Conservation (phyloP, 805 yeast species). For the Kockiozyma suomiensis region DNA sequence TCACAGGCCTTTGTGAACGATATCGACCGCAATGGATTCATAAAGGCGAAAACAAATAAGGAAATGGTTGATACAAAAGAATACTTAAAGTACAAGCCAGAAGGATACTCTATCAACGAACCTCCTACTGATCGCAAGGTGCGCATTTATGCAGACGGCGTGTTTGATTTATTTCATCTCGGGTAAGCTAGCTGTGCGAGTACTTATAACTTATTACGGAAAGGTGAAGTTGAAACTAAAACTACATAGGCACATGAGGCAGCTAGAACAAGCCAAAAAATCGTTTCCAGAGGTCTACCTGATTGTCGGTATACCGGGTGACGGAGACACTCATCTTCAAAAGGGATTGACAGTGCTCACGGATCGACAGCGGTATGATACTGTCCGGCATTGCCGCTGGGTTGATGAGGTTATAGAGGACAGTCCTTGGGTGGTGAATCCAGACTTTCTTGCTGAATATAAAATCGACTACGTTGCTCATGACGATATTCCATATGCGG, state of each 20-base stretch:
- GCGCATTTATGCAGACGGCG: slow-evolving; percentile 97
- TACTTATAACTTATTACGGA: too few relatives aligned
- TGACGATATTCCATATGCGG: slow-evolving; percentile 93
- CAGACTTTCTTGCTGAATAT: slow-evolving; percentile 76
- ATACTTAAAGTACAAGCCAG: slow-evolving; percentile 28
- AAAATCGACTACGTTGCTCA: slow-evolving; percentile 95
- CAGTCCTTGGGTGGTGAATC: slow-evolving; percentile 94
- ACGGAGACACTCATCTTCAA: slow-evolving; percentile 83
- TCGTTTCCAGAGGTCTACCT: slow-evolving; percentile 80
- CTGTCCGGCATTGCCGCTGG: slow-evolving; percentile 93
- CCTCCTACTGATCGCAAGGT: slow-evolving; percentile 88
- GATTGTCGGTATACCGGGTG: slow-evolving; percentile 91
- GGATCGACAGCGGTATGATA: slow-evolving; percentile 85
- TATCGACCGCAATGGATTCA: slow-evolving; percentile 14
- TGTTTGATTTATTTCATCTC: slow-evolving; percentile 91
- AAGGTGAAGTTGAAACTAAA: too few relatives aligned
- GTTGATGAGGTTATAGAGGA: slow-evolving; percentile 93
- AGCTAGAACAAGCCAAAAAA: slow-evolving; percentile 94
- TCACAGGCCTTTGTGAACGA: slow-evolving; percentile 3
- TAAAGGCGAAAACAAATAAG: slow-evolving; percentile 19
- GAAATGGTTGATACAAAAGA: slow-evolving; percentile 29
- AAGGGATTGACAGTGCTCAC: slow-evolving; percentile 92
- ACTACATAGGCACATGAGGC: slow-evolving; percentile 73
- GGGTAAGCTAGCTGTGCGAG: slow-evolving; percentile 48
- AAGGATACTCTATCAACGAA: slow-evolving; percentile 53